A percentile compares a stretch with the other conserved stretches of the same genome.
These are phyloP conservation scores for Trichoderma aggressivum DNA, from an alignment of 2,329 filamentous ascomycete species.

Conservation along the genomic window DNA sequence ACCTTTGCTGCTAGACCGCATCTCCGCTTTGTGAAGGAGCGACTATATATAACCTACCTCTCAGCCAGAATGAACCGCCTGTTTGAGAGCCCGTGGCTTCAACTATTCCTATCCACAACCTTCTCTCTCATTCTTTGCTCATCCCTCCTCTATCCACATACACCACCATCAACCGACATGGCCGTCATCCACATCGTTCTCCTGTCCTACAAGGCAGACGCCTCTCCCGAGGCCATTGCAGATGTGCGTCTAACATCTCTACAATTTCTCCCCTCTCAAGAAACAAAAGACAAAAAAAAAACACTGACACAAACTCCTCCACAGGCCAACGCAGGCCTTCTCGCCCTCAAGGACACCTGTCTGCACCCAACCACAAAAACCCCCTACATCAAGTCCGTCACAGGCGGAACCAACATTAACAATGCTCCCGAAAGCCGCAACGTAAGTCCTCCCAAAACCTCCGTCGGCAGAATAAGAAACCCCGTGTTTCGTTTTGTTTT, in stretches of 20 bases:
- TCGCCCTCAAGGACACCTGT: conserved; percentile 57
- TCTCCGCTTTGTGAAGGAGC: background rate
- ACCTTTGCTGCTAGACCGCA: background rate
- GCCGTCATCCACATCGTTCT: background rate
- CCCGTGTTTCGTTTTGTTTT: background rate
- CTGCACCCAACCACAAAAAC: conserved; percentile 56
- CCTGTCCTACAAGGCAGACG: background rate
- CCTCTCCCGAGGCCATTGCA: background rate
- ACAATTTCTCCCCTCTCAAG: background rate
- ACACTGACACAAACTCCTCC: background rate
- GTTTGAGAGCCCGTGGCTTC: background rate
- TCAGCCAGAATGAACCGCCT: background rate
- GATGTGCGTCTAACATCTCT: background rate
- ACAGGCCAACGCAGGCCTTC: conserved; percentile 33
- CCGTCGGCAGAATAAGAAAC: background rate
- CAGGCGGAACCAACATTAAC: conserved; percentile 61
- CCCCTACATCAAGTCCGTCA: conserved; percentile 57
- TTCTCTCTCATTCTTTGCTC: background rate
- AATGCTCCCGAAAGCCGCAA: conserved; percentile 59
- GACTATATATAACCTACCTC: background rate
- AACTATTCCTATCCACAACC: background rate
- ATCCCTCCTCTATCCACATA: background rate
- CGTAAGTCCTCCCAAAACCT: conserved; percentile 37
- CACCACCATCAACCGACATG: background rate
- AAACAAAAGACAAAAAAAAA: background rate